Evolutionary conservation across 495 filamentous ascomycete genomes (phyloP).

Genomic region (Hypoxylon perforatum): DNA sequence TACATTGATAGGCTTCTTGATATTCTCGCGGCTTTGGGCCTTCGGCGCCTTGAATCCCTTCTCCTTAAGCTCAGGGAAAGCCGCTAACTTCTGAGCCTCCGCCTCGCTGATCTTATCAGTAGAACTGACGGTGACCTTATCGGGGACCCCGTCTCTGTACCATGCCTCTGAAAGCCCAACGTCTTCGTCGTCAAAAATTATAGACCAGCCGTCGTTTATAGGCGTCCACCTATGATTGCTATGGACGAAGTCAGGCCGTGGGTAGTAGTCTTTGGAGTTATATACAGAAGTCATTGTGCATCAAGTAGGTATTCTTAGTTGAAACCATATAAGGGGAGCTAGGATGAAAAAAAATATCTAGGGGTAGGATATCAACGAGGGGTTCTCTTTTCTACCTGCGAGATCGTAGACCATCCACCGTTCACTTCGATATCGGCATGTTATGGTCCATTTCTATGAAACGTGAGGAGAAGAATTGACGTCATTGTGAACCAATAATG

Average conservation of each 20-base stretch:
- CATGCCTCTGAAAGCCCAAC: conserved; percentile 55
- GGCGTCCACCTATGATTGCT: conserved; percentile 61
- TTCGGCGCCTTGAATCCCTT: conserved; percentile 43
- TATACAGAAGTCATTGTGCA: conserved; percentile 38
- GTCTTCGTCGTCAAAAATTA: conserved; percentile 69
- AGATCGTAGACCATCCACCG: conserved; percentile 14
- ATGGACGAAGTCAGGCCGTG: conserved; percentile 66
- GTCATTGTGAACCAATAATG: conserved; percentile 39
- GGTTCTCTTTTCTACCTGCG: conserved; percentile 8
- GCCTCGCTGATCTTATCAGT: conserved; percentile 16
- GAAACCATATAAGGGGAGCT: conserved; percentile 8
- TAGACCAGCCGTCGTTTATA: conserved; percentile 66
- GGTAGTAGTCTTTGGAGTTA: conserved; percentile 46
- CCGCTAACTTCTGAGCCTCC: conserved; percentile 43
- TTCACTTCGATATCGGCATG: conserved; percentile 34
- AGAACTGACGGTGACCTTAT: conserved; percentile 30
- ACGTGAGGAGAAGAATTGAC: conserved; percentile 44
- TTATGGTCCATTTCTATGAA: conserved; percentile 42
- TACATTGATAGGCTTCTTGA: conserved; percentile 61
- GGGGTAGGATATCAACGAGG: conserved; percentile 1
- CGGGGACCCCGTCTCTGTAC: conserved; percentile 47
- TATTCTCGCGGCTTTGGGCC: conserved; percentile 38
- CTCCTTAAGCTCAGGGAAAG: conserved; percentile 46
- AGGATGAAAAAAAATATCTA: conserved; percentile 7
- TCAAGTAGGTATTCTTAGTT: not conserved